phyloP scores from a whole-genome alignment of 495 filamentous ascomycete genomes.

The Aspergillus kassunensis region DNA sequence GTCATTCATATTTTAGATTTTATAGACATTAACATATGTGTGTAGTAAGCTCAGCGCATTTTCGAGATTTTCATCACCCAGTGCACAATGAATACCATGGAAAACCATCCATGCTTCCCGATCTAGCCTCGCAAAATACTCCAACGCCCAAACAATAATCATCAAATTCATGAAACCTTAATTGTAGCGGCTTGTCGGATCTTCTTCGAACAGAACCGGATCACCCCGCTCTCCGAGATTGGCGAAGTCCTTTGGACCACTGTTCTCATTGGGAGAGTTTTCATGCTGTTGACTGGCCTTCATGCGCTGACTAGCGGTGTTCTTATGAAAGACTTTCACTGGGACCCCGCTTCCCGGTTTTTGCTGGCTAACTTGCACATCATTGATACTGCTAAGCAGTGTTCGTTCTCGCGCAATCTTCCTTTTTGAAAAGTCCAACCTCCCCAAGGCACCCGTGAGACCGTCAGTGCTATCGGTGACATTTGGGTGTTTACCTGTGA shows the following conservation, averaged over 20 bases:
- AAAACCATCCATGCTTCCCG: neutral
- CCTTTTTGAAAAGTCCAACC: slow-evolving; percentile 79
- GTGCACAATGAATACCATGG: neutral
- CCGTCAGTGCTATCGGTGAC: slow-evolving; percentile 88
- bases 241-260: slow-evolving; percentile 70
- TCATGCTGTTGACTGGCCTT: slow-evolving; percentile 39
- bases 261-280: slow-evolving; percentile 56
- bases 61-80: neutral
- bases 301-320: slow-evolving; percentile 49
- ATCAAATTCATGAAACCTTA: slow-evolving; percentile 1
- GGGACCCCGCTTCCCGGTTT: slow-evolving; percentile 52
- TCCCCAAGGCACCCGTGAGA: slow-evolving; percentile 73
- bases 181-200: slow-evolving; percentile 45
- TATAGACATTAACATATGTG: neutral
- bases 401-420: slow-evolving; percentile 80
- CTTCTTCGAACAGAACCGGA: slow-evolving; percentile 66
- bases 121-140: neutral
- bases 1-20: neutral
- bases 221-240: slow-evolving; percentile 81
- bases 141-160: neutral
- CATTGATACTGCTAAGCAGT: slow-evolving; percentile 75
- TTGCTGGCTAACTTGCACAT: slow-evolving; percentile 63
- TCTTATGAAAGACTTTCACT: slow-evolving; percentile 78
- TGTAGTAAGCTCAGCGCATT: neutral
- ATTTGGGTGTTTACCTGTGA: slow-evolving; percentile 47